Base-by-base conservation (phyloP, 176 grass and related monocot genomes). In the Hordeum marinum region DNA sequence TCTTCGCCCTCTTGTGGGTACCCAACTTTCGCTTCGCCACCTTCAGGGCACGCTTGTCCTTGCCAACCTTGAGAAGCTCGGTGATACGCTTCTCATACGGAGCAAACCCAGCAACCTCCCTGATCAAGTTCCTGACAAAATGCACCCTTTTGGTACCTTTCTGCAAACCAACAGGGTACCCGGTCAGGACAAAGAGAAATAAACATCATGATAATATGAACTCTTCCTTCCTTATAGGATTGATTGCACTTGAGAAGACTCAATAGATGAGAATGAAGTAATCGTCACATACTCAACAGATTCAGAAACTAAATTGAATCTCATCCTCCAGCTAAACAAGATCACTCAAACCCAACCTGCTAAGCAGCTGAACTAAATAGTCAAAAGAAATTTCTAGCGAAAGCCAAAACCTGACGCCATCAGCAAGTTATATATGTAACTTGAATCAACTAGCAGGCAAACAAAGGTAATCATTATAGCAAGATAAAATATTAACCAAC, bases 1-100 rank as follows among this genome's bases (percentile, higher is more conserved):
- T 91, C 85, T 91, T 91, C 1, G 89, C 89, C 41, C 89, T 91
- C 85, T 91, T 91, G 89, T 91, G 89, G 7, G 89, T 91, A 27
- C 89, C 89, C 8, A 91, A 81, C 85, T 90, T 90, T 70, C 89
- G 80, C 41, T 91, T 91, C 0, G 89, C 89, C 12, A 91, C 70
- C 89, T 91, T 91, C 40, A 91, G 85, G 6, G 89, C 89, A 13
- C 89, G 89, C 81, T 91, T 91, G 54, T 91, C 89, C 77, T 91
- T 87, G 40, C 89, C 89, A 80, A 91, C 89, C 43, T 91, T 91
- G 7, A 91, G 81, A 87, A 91, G 89, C 81, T 91, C 85, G 81
- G 85, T 91, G 76, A 91, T 91, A 36, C 89, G 85, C 76, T 87
- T 91, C 81, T 91, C 89, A 63, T 91, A 91, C 0, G 89, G 85